phyloP scores from a whole-genome alignment of 2,329 filamentous ascomycete species.

The Cadophora sp. region DNA sequence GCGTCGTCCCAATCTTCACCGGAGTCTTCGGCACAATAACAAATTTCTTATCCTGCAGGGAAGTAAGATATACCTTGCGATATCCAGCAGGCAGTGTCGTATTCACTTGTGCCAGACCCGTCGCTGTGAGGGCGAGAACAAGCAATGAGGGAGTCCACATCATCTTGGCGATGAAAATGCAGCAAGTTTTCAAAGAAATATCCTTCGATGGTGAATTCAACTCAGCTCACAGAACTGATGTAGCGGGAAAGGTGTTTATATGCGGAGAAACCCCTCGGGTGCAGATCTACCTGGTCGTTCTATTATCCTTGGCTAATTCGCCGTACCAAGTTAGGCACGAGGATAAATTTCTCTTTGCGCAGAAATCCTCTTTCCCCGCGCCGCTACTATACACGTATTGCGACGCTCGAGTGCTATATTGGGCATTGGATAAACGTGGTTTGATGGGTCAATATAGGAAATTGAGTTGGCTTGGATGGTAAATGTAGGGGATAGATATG shows the following conservation, averaged over 20 bases:
- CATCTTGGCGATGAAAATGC: not conserved
- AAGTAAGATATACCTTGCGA: constrained; percentile 29
- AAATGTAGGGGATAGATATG: not conserved
- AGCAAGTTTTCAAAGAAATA: not conserved
- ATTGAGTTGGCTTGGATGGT: not conserved
- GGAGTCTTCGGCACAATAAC: constrained; percentile 28
- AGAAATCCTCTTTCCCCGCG: not conserved
- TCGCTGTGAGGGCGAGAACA: constrained; percentile 24
- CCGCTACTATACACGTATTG: not conserved
- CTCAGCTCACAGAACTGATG: not conserved
- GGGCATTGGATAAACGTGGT: not conserved
- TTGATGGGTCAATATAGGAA: not conserved
- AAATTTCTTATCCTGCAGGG: constrained; percentile 25
- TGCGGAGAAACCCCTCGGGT: not conserved
- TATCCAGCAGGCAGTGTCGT: constrained; percentile 23
- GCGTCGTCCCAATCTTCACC: constrained; percentile 19
- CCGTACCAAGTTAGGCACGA: not conserved
- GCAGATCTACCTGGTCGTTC: not conserved
- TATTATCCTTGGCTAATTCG: constrained; percentile 1
- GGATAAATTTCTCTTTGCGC: not conserved
- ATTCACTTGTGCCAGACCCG: constrained; percentile 20
- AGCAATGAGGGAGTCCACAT: constrained; percentile 29
- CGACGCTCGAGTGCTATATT: not conserved
- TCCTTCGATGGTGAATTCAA: not conserved
- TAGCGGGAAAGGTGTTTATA: not conserved